Evolutionary conservation across 2,329 filamentous ascomycete genomes (phyloP), one percentile per base, ranked within the genome.

Genomic region (Dactylellina drechsleri): DNA sequence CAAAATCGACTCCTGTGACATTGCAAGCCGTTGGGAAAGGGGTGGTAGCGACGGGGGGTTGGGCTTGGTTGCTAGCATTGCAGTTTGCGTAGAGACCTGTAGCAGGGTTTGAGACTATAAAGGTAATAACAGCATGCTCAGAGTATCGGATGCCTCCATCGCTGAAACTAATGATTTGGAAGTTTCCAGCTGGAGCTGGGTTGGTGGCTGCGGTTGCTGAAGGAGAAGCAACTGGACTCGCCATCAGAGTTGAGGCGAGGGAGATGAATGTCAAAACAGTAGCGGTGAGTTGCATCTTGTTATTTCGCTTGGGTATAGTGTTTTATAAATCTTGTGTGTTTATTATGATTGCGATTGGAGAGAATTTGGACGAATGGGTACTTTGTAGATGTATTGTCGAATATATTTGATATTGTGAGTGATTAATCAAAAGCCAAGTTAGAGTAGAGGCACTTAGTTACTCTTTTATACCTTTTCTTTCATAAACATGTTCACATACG

Each of bases 71-170:
- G 23, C 23, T 57, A 7, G 66, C 66, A 6, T 57, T 70, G 50
- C 66, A 70, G 58, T 70, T 62, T 31, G 66, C 65, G 10, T 43
- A 28, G 49, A 68, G 58, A 13, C 41, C 26, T 1, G 65, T n/a
- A 3, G 31, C 15, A 6, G 65, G n/a, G 18, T 61, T 54, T 5
- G 10, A 28, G 23, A 68, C 49, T 23, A 61, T 61, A 20, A 70
- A 70, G 28, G 49, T 57, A 16, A 62, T 47, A 16, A 62, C 53
- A 10, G 66, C 59, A 12, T 28, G 45, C 15, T 53, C 53, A 15
- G 66, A 70, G 50, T 70, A 60, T 56, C 57, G 66, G 49, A 62
- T 47, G 15, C 66, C 66, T n/a, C 66, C 59, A 20, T 70, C 50
- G 28, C 31, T 62, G 50, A 70, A 70, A 10, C 49, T 23, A 15